phyloP scores from a whole-genome alignment of 2,329 filamentous ascomycete genomes.

The Aspergillus floridensis region DNA sequence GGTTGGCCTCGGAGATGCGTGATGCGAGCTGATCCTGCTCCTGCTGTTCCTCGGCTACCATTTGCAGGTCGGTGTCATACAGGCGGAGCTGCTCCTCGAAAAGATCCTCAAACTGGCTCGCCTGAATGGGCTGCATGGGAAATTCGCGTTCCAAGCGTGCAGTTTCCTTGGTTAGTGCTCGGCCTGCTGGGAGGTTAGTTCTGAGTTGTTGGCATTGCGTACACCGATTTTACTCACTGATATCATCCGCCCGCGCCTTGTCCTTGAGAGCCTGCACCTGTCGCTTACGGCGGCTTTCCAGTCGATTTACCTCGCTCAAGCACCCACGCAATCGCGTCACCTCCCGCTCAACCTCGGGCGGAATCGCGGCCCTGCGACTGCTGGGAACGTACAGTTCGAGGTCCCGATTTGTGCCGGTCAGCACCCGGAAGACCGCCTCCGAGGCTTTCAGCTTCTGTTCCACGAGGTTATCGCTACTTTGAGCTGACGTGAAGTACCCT shows the following conservation, averaged over 20 bases:
- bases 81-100: conserved; percentile 78
- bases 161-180: conserved; percentile 77
- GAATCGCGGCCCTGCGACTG: conserved; percentile 73
- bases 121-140: conserved; percentile 77
- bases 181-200: conserved; percentile 45
- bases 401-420: conserved; percentile 75
- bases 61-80: conserved; percentile 75
- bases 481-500: conserved; percentile 75
- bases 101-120: conserved; percentile 87
- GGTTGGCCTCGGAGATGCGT: conserved; percentile 72
- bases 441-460: conserved; percentile 75
- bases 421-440: conserved; percentile 69
- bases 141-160: conserved; percentile 81
- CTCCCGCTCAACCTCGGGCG: conserved; percentile 74
- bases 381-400: conserved; percentile 88
- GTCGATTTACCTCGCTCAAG: conserved; percentile 78
- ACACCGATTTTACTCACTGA: conserved; percentile 53
- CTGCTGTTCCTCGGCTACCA: conserved; percentile 66
- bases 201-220: neutral
- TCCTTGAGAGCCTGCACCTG: conserved; percentile 76
- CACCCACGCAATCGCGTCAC: conserved; percentile 72
- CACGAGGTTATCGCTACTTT: conserved; percentile 66
- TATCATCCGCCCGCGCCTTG: conserved; percentile 82
- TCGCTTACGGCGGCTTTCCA: conserved; percentile 76
- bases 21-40: conserved; percentile 73